Percentiles rank a stretch among this genome's conserved stretches.
These are phyloP conservation scores for Haplosporangium sp. DNA, from an alignment of 371 early-diverging fungal genomes.

Conservation along the genomic window DNA sequence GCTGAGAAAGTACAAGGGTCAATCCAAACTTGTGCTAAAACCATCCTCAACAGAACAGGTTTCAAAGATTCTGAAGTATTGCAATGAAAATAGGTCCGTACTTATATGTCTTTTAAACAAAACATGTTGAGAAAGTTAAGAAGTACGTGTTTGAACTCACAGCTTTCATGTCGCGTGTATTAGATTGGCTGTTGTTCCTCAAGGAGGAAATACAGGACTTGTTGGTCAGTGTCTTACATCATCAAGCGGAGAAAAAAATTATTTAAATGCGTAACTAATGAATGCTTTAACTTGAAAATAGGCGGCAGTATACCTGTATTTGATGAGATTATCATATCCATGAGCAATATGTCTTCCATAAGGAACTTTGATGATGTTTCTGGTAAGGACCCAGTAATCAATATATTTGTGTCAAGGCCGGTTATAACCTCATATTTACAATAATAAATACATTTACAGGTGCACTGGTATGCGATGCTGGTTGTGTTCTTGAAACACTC, in stretches of 20 bases:
- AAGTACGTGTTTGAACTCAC: not conserved
- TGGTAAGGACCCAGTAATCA: constrained; percentile 58
- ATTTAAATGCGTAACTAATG: not conserved
- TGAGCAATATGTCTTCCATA: constrained; percentile 80
- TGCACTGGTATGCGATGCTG: constrained; percentile 87
- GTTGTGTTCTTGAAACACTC: constrained; percentile 87
- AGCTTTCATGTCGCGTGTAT: not conserved
- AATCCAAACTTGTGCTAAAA: constrained; percentile 83
- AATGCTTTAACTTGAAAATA: constrained; percentile 7
- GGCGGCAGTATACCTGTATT: constrained; percentile 95
- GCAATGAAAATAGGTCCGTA: constrained; percentile 78
- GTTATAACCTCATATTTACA: not conserved
- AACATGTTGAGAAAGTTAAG: not conserved
- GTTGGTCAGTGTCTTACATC: constrained; percentile 56
- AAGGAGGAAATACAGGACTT: constrained; percentile 97
- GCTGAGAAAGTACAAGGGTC: constrained; percentile 92
- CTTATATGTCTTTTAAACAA: not conserved
- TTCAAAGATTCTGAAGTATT: constrained; percentile 86
- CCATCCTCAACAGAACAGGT: constrained; percentile 92
- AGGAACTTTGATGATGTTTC: constrained; percentile 84
- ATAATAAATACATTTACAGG: constrained; percentile 53
- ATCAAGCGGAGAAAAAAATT: no score
- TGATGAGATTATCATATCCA: constrained; percentile 91
- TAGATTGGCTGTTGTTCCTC: constrained; percentile 93
- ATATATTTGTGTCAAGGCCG: no score